A percentile compares a stretch with the other conserved stretches of the same genome.
Conservation (phyloP, 495 filamentous ascomycete genomes). For the Astrothelium subdiscretum region DNA sequence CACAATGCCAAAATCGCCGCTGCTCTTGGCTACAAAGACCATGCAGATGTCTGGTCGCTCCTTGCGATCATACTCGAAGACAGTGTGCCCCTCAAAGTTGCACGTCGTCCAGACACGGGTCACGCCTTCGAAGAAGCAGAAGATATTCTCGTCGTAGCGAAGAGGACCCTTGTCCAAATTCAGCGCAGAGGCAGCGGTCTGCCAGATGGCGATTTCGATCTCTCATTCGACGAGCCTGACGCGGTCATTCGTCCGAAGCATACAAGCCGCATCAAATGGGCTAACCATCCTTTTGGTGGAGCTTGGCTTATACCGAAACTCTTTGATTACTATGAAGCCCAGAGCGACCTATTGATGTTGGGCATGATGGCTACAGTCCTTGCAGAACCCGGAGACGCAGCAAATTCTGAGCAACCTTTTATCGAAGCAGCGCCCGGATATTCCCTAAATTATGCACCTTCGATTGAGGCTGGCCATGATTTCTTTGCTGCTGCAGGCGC, state of each 20-base stretch:
- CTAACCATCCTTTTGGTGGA: conserved; percentile 64
- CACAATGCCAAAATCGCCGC: conserved; percentile 73
- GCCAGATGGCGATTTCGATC: conserved; percentile 39
- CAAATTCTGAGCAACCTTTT: background rate
- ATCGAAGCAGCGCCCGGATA: background rate
- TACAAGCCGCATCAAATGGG: conserved; percentile 68
- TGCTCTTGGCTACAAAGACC: conserved; percentile 57
- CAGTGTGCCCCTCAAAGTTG: conserved; percentile 57
- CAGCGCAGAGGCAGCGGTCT: conserved; percentile 23
- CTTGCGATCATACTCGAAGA: conserved; percentile 65
- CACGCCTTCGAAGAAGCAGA: conserved; percentile 24
- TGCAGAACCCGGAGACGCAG: background rate
- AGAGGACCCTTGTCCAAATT: conserved; percentile 26
- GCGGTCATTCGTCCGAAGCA: conserved; percentile 19
- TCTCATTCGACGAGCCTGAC: conserved; percentile 31
- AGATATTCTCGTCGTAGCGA: conserved; percentile 51
- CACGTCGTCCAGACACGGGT: conserved; percentile 16
- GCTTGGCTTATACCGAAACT: conserved; percentile 52
- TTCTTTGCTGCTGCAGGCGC: background rate
- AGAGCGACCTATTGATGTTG: conserved; percentile 10
- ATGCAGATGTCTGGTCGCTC: conserved; percentile 78
- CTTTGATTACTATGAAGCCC: conserved; percentile 18
- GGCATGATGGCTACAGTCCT: conserved; percentile 13
- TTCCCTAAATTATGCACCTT: background rate
- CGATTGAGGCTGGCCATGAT: background rate